These are phyloP conservation scores for Calendula officinalis DNA, from an alignment of 129 eudicot species.

Conservation along the genomic window DNA sequence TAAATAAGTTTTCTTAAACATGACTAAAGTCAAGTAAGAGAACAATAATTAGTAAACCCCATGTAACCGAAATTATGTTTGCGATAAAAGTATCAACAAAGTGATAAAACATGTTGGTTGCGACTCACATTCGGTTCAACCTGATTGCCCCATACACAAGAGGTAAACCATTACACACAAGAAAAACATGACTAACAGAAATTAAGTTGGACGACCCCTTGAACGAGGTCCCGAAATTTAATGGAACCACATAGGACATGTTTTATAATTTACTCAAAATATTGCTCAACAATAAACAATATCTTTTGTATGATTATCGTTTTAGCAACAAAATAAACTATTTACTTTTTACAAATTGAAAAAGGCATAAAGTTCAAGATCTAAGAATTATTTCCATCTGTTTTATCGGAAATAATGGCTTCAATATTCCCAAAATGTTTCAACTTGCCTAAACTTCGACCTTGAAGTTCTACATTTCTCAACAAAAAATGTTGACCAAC, in stretches of 20 bases:
- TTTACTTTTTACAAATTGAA: neutral
- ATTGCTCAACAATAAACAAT: neutral
- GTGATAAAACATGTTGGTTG: too few relatives aligned
- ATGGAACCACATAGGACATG: neutral
- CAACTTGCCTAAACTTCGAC: slow-evolving; percentile 71
- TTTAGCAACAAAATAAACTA: neutral
- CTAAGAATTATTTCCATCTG: neutral
- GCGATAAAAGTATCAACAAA: too few relatives aligned
- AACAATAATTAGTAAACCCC: too few relatives aligned
- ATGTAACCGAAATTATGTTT: too few relatives aligned
- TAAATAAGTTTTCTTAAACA: too few relatives aligned
- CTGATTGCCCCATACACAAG: too few relatives aligned
- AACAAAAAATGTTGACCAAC: slow-evolving; percentile 66
- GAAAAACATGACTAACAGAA: too few relatives aligned
- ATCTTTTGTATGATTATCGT: neutral
- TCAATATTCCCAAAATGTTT: slow-evolving; percentile 61
- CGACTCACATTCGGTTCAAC: too few relatives aligned
- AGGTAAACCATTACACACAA: too few relatives aligned
- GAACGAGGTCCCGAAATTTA: neutral
- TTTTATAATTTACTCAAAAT: too few relatives aligned
- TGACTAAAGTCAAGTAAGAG: too few relatives aligned
- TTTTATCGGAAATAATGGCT: slow-evolving; percentile 35
- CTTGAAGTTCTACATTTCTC: slow-evolving; percentile 67
- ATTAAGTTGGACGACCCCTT: too few relatives aligned
- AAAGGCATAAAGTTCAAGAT: neutral